phyloP scores from a whole-genome alignment of 2,329 filamentous ascomycete genomes.

The Penicillium decumbens region DNA sequence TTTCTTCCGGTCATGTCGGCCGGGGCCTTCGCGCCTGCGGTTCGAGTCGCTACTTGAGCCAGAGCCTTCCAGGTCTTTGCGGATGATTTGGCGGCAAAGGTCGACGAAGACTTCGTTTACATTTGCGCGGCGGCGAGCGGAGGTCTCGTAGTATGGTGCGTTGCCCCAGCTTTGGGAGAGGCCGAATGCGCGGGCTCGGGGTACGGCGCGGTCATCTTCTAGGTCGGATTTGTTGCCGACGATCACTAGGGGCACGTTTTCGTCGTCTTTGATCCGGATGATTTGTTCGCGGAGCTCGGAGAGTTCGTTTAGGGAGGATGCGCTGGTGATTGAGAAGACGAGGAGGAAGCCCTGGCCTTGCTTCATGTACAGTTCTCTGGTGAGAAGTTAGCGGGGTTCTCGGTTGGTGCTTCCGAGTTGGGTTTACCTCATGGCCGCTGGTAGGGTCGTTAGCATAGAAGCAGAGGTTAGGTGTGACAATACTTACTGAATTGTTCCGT shows the following conservation, averaged over 20 bases:
- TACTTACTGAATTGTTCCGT: conserved; percentile 86
- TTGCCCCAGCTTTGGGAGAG: conserved; percentile 82
- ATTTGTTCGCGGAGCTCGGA: conserved; percentile 81
- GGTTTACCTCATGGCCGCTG: conserved; percentile 57
- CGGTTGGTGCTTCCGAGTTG: not conserved
- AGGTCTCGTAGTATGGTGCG: conserved; percentile 87
- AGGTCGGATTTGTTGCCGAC: conserved; percentile 90
- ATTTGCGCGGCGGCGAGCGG: conserved; percentile 74
- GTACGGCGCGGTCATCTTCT: conserved; percentile 76
- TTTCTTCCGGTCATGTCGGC: conserved; percentile 29
- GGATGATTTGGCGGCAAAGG: conserved; percentile 76
- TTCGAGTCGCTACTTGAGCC: conserved; percentile 28
- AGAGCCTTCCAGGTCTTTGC: conserved; percentile 54
- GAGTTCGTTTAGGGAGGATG: conserved; percentile 76
- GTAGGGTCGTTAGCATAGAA: conserved; percentile 14
- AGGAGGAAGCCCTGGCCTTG: conserved; percentile 86
- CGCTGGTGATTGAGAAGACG: conserved; percentile 85
- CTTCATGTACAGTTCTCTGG: conserved; percentile 83
- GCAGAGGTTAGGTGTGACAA: not conserved
- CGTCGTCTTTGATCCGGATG: conserved; percentile 83
- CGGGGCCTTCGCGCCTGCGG: conserved; percentile 35
- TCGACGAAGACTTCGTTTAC: conserved; percentile 88
- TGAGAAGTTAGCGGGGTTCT: conserved; percentile 16
- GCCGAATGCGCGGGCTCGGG: conserved; percentile 72
- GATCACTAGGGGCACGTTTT: conserved; percentile 79